A percentile compares a stretch with the other conserved stretches of the same genome.
These are phyloP conservation scores for Gaultheria prostrata DNA, from an alignment of 148 eudicot species.

Conservation along the genomic window DNA sequence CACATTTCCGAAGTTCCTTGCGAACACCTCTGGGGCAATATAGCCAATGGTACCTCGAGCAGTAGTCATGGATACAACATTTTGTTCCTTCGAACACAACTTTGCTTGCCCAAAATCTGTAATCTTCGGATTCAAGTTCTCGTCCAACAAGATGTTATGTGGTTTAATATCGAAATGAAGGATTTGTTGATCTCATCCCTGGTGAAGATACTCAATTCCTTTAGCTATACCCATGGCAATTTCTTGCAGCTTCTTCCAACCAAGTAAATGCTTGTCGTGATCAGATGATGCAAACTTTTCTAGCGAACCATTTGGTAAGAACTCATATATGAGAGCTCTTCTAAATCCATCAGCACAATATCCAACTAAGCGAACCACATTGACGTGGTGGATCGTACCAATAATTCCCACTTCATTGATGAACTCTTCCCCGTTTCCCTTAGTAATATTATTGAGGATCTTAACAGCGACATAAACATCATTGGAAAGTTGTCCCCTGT, in stretches of 20 bases:
- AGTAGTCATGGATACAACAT: conserved; percentile 22
- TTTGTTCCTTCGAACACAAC: conserved; percentile 25
- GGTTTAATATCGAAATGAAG: conserved; percentile 36
- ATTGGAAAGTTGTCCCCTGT: conserved; percentile 28
- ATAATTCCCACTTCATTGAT: conserved; percentile 26
- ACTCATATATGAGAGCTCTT: conserved; percentile 29
- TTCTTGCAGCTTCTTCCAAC: conserved; percentile 32
- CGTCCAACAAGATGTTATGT: conserved; percentile 28
- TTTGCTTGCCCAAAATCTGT: conserved; percentile 31
- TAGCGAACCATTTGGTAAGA: conserved; percentile 25
- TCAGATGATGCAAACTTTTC: conserved; percentile 21
- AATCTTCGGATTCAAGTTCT: conserved; percentile 25
- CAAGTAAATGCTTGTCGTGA: conserved; percentile 10
- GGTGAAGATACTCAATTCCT: conserved; percentile 32
- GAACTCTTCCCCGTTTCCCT: conserved; percentile 28
- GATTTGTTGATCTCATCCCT: conserved; percentile 30
- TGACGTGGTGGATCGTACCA: conserved; percentile 6
- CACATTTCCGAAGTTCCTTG: conserved; percentile 13
- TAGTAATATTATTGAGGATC: conserved; percentile 22
- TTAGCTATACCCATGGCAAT: conserved; percentile 31
- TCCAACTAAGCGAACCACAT: conserved; percentile 35
- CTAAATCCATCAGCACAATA: conserved; percentile 33
- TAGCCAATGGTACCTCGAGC: conserved; percentile 21
- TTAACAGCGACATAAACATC: conserved; percentile 33
- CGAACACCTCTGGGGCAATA: conserved; percentile 26